These are phyloP conservation scores for Colletotrichum brevisporum DNA, from an alignment of 2,329 filamentous ascomycete genomes.

Conservation along the genomic window DNA sequence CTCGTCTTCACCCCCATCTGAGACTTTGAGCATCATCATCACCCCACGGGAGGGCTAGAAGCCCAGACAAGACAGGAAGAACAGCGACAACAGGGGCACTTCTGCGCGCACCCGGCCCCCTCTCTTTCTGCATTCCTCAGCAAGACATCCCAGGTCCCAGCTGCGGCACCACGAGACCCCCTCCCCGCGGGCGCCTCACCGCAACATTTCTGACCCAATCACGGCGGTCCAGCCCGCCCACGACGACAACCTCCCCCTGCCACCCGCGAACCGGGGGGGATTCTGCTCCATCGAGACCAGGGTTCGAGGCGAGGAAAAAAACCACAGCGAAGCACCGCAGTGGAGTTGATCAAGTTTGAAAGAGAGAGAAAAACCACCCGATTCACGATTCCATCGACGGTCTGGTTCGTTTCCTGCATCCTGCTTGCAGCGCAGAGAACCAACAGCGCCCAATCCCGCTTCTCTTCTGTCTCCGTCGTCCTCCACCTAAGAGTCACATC, in stretches of 20 bases:
- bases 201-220: conserved; percentile 40
- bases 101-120: neutral
- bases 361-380: neutral
- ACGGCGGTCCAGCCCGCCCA: conserved; percentile 28
- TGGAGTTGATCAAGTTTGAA: conserved; percentile 3
- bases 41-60: conserved; percentile 23
- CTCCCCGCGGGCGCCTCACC: conserved; percentile 33
- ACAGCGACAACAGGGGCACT: conserved; percentile 5
- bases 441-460: neutral
- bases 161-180: conserved; percentile 37
- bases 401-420: conserved; percentile 8
- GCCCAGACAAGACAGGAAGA: conserved; percentile 2
- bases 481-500: conserved; percentile 12
- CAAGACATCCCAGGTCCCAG: conserved; percentile 41
- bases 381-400: conserved; percentile 27
- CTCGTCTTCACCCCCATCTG: neutral
- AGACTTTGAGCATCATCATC: neutral
- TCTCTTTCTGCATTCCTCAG: conserved; percentile 35
- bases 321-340: conserved; percentile 16
- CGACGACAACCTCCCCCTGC: conserved; percentile 36
- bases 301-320: conserved; percentile 6
- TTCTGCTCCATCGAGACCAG: neutral
- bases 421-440: conserved; percentile 4
- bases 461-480: neutral
- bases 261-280: conserved; percentile 30